These are phyloP conservation scores for Letharia lupina DNA, from an alignment of 495 filamentous ascomycete genomes.

Conservation along the genomic window DNA sequence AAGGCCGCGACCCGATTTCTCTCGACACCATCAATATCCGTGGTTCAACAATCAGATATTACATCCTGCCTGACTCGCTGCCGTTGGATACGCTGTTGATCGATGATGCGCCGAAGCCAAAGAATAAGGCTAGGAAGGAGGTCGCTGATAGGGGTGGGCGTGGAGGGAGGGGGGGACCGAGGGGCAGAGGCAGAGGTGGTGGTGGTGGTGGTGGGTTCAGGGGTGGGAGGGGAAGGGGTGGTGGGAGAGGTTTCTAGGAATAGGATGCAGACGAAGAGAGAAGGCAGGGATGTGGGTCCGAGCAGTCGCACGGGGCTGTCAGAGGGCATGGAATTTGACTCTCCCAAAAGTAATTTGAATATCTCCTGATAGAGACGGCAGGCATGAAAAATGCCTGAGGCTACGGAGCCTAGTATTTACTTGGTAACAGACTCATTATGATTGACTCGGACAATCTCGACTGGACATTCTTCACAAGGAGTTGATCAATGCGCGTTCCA, in stretches of 20 bases:
- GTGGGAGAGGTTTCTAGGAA: conserved; percentile 54
- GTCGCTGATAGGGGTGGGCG: conserved; percentile 54
- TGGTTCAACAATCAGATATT: conserved; percentile 86
- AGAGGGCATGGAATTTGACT: neutral
- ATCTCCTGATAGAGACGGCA: neutral
- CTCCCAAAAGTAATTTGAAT: neutral
- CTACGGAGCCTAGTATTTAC: neutral
- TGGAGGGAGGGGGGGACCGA: conserved; percentile 47
- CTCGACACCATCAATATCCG: conserved; percentile 96
- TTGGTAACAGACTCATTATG: neutral
- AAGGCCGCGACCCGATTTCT: conserved; percentile 72
- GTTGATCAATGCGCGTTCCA: neutral
- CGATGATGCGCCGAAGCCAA: conserved; percentile 93
- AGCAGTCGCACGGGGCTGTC: neutral
- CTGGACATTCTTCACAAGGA: neutral
- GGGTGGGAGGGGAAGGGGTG: conserved; percentile 53
- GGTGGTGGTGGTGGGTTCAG: conserved; percentile 45
- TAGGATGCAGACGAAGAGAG: neutral
- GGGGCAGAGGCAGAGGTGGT: conserved; percentile 46
- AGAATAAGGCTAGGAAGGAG: conserved; percentile 99
- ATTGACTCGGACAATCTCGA: neutral
- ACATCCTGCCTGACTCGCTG: conserved; percentile 87
- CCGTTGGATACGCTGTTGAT: conserved; percentile 90
- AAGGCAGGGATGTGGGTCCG: neutral
- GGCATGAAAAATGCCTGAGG: neutral